Evolutionary conservation across 2,329 filamentous ascomycete species (phyloP).

Genomic region (Alternaria panax): DNA sequence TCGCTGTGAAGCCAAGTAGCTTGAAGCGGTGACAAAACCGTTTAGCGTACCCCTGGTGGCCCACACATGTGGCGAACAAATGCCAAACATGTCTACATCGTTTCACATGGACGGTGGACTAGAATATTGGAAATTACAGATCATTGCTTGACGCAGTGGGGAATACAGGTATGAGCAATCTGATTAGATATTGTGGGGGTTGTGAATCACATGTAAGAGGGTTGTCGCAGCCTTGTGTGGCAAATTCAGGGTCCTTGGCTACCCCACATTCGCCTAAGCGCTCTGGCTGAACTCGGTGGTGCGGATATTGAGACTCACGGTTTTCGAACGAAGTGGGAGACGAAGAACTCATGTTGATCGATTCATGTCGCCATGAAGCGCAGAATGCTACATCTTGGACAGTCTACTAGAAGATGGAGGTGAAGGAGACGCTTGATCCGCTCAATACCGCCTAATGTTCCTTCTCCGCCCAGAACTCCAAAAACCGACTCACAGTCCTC

Average conservation of each 20-base stretch:
- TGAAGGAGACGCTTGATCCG: neutral
- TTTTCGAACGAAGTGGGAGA: neutral
- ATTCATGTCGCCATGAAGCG: neutral
- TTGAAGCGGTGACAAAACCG: conserved; percentile 10
- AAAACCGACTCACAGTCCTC: conserved; percentile 53
- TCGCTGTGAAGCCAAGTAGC: conserved; percentile 6
- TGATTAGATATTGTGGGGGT: neutral
- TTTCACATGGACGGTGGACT: neutral
- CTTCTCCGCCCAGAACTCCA: conserved; percentile 23
- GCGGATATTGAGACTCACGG: neutral
- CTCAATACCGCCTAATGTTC: neutral
- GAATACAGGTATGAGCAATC: neutral
- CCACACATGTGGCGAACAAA: conserved; percentile 15
- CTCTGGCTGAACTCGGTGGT: neutral
- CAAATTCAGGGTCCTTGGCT: neutral
- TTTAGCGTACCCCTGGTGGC: conserved; percentile 15
- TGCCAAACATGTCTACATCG: conserved; percentile 17
- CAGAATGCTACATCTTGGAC: neutral
- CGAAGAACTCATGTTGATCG: neutral
- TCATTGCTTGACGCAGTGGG: neutral
- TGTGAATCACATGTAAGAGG: neutral
- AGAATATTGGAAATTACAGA: neutral
- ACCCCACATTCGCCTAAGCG: conserved; percentile 1
- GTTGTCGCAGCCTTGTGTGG: neutral
- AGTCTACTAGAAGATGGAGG: neutral